These are phyloP conservation scores for Coniosporium apollinis DNA, from an alignment of 495 filamentous ascomycete species.

Conservation along the genomic window DNA sequence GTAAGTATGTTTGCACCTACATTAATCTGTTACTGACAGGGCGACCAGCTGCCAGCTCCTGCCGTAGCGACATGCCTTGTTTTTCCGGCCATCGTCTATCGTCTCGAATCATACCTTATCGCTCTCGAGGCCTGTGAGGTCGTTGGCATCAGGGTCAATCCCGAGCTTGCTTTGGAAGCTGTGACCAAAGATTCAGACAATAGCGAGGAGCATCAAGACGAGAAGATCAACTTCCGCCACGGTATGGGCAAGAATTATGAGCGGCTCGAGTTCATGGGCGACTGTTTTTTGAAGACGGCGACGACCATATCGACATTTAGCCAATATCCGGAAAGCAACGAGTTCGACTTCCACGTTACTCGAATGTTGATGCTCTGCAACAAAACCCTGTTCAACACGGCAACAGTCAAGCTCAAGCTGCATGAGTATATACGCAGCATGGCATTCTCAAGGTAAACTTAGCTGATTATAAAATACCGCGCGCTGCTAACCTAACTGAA, in stretches of 20 bases:
- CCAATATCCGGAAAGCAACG: constrained; percentile 57
- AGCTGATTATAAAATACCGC: neutral
- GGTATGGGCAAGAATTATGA: constrained; percentile 98
- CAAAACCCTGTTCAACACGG: constrained; percentile 66
- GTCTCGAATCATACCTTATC: constrained; percentile 68
- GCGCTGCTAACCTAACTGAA: constrained; percentile 3
- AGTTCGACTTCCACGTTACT: constrained; percentile 77
- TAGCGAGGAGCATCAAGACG: constrained; percentile 53
- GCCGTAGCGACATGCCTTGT: constrained; percentile 49
- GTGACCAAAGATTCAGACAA: constrained; percentile 93
- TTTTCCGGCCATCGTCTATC: constrained; percentile 70
- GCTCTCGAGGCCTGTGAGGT: constrained; percentile 53
- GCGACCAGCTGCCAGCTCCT: constrained; percentile 42
- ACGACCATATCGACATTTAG: constrained; percentile 75
- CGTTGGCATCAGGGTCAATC: constrained; percentile 40
- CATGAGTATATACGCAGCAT: constrained; percentile 68
- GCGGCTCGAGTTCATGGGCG: constrained; percentile 83
- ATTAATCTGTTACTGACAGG: constrained; percentile 12
- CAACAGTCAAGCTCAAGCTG: constrained; percentile 45
- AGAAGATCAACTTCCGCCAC: constrained; percentile 56
- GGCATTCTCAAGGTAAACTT: constrained; percentile 52
- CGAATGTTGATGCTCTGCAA: constrained; percentile 91
- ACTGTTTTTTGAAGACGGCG: constrained; percentile 90
- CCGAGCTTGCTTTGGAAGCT: constrained; percentile 67
- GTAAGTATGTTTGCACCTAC: constrained; percentile 31